Evolutionary conservation across 2,329 filamentous ascomycete genomes (phyloP).

Genomic region (Aspergillus aculeatinus): DNA sequence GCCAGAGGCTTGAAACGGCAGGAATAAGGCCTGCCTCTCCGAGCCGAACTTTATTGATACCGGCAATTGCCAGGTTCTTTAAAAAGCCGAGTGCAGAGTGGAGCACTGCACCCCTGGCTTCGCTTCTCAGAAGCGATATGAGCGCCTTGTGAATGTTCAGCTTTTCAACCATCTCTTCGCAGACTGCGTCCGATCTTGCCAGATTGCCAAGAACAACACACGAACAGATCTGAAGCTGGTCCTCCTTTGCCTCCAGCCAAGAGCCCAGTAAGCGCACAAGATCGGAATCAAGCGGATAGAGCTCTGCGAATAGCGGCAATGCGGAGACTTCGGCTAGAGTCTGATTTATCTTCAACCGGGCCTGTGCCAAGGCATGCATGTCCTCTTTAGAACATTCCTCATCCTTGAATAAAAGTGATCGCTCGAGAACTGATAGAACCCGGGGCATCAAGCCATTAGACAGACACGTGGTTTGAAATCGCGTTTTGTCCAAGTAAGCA

Average conservation of each 20-base stretch:
- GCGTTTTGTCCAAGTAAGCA: constrained; percentile 37
- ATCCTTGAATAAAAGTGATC: constrained; percentile 30
- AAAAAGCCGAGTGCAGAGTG: constrained; percentile 48
- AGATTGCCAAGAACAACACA: constrained; percentile 51
- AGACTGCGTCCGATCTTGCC: constrained; percentile 46
- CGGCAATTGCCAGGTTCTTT: constrained; percentile 49
- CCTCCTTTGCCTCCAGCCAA: constrained; percentile 41
- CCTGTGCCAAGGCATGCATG: constrained; percentile 33
- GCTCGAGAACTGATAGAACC: constrained; percentile 33
- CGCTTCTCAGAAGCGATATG: constrained; percentile 40
- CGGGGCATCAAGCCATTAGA: constrained; percentile 32
- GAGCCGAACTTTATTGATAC: constrained; percentile 41
- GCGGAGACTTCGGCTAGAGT: constrained; percentile 43
- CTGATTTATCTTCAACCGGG: constrained; percentile 42
- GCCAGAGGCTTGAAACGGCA: constrained; percentile 41
- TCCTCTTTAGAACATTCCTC: constrained; percentile 34
- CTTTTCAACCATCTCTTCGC: constrained; percentile 40
- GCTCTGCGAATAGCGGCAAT: constrained; percentile 34
- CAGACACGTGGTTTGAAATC: constrained; percentile 41
- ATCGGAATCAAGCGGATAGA: constrained; percentile 40
- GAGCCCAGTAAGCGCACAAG: constrained; percentile 38
- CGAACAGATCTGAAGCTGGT: constrained; percentile 48
- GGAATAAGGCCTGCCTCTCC: constrained; percentile 41
- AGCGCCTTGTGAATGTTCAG: constrained; percentile 42
- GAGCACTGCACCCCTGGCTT: constrained; percentile 42